These are phyloP conservation scores for Amanita inopinata DNA, from an alignment of 768 basidiomycete genomes.

Conservation along the genomic window DNA sequence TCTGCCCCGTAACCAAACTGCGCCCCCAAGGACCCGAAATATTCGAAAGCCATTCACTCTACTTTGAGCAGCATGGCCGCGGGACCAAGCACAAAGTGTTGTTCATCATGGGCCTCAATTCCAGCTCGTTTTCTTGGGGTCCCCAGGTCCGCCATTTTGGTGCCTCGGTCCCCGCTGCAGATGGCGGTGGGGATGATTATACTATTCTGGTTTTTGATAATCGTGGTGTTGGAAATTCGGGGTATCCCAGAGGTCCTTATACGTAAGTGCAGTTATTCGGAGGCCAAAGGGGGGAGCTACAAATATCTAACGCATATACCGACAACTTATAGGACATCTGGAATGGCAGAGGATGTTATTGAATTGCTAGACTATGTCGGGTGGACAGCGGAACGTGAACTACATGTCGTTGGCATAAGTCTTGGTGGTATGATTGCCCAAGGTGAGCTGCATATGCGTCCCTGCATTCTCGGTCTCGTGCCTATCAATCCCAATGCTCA, in stretches of 20 bases:
- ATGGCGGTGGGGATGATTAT: conserved; percentile 29
- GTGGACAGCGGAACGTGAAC: conserved; percentile 51
- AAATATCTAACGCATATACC: no score
- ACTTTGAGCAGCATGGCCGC: conserved; percentile 69
- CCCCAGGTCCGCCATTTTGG: conserved; percentile 59
- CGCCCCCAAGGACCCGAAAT: conserved; percentile 34
- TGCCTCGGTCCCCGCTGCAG: conserved; percentile 14
- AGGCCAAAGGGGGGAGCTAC: no score
- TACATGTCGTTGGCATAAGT: conserved; percentile 69
- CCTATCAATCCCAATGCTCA: conserved; percentile 1
- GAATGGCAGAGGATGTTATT: conserved; percentile 70
- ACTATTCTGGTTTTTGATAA: conserved; percentile 74
- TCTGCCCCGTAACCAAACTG: conserved; percentile 61
- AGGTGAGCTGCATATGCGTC: conserved; percentile 41
- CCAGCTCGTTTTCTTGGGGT: conserved; percentile 53
- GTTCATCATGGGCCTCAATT: conserved; percentile 74
- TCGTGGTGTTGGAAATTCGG: conserved; percentile 72
- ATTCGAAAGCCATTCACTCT: conserved; percentile 62
- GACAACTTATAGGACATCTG: conserved; percentile 59
- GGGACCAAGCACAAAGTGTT: conserved; percentile 52
- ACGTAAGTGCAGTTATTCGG: conserved; percentile 37
- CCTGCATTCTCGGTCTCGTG: neutral
- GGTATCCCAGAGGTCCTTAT: conserved; percentile 65
- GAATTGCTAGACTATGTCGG: conserved; percentile 59
- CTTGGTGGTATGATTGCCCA: conserved; percentile 83